These are phyloP conservation scores for Aurifilum marmelostoma DNA, from an alignment of 2,329 filamentous ascomycete genomes.

Conservation along the genomic window DNA sequence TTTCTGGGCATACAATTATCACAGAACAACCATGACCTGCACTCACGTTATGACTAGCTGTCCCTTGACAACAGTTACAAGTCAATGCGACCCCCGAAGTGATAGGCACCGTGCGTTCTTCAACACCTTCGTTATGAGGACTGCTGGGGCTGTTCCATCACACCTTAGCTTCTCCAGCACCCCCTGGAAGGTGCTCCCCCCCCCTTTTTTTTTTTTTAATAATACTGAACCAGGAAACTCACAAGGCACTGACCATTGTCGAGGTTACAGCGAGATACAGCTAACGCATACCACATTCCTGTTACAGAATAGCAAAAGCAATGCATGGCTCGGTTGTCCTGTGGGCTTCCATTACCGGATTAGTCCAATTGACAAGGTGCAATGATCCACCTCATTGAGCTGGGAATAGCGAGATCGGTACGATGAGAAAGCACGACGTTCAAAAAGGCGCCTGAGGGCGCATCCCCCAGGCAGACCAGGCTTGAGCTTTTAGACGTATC, in stretches of 20 bases:
- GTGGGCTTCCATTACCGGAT: constrained; percentile 13
- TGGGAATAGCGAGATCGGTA: neutral
- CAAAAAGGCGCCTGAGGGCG: neutral
- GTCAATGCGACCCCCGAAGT: neutral
- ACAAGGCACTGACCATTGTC: neutral
- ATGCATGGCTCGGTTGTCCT: neutral
- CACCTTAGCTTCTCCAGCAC: neutral
- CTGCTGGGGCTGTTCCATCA: neutral
- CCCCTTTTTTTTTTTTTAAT: neutral
- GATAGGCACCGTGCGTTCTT: neutral
- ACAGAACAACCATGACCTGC: neutral
- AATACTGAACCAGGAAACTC: neutral
- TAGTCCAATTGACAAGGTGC: no score
- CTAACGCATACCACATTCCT: constrained; percentile 4
- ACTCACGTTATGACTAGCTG: neutral
- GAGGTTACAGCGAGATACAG: neutral
- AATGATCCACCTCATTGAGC: neutral
- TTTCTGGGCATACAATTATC: neutral
- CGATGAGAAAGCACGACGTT: neutral
- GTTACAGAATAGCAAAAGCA: neutral
- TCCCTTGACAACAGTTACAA: neutral
- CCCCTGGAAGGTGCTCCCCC: no score
- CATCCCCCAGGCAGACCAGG: neutral
- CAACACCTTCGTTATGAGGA: neutral
- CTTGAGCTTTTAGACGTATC: neutral